Percentiles rank a stretch among this genome's conserved stretches.
Conservation (phyloP, 2,329 filamentous ascomycete species). For the Polytolypa hystricis region DNA sequence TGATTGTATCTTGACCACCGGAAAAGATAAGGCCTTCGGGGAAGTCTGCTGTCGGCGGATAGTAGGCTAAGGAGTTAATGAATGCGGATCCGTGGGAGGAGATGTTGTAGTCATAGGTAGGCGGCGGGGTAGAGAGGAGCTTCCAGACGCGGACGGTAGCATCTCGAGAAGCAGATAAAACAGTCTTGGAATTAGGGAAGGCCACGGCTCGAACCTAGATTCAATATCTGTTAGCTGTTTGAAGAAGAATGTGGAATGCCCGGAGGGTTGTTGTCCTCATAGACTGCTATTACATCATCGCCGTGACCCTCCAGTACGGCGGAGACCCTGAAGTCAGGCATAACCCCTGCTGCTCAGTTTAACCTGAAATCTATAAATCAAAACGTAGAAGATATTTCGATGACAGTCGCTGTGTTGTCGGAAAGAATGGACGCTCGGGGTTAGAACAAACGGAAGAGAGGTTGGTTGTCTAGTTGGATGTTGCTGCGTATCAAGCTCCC, state of each 20-base stretch:
- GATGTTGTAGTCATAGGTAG: constrained; percentile 65
- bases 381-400: not conserved
- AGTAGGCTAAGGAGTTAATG: constrained; percentile 72
- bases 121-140: constrained; percentile 52
- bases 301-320: constrained; percentile 81
- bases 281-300: constrained; percentile 62
- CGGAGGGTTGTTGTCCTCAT: not conserved
- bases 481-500: too few species aligned
- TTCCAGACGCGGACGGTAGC: constrained; percentile 83
- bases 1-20: constrained; percentile 82
- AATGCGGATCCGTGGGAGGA: constrained; percentile 72
- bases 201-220: constrained; percentile 71
- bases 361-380: not conserved
- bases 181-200: constrained; percentile 60
- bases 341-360: constrained; percentile 28
- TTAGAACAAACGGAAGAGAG: too few species aligned
- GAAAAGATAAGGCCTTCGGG: constrained; percentile 76
- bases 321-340: constrained; percentile 86
- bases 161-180: constrained; percentile 84
- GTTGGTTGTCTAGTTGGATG: too few species aligned
- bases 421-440: too few species aligned
- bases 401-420: not conserved
- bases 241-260: constrained; percentile 13
- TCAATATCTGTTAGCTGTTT: constrained; percentile 8
- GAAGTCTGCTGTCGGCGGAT: constrained; percentile 55